Evolutionary conservation across 2,329 filamentous ascomycete species (phyloP).

Genomic region (Boeremia exigua): DNA sequence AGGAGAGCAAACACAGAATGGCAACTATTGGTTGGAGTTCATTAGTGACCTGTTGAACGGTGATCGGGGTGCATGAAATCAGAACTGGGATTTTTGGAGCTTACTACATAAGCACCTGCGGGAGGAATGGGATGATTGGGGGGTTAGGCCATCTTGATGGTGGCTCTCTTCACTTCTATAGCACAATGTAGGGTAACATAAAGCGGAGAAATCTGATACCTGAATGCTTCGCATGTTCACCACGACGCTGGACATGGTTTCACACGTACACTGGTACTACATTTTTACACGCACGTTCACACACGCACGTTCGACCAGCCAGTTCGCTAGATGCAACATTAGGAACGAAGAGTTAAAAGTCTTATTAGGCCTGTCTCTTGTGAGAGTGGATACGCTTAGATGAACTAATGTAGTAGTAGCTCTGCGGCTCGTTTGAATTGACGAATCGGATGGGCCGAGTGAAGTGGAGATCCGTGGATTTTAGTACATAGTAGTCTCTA

Average conservation of each 20-base stretch:
- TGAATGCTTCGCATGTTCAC: background rate
- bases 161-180: background rate
- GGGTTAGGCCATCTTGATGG: background rate
- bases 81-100: background rate
- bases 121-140: background rate
- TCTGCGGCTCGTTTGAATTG: too few relatives aligned
- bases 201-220: background rate
- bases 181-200: background rate
- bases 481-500: too few relatives aligned
- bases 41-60: background rate
- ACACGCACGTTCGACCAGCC: background rate
- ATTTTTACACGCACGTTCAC: background rate
- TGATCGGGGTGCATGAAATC: background rate
- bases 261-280: background rate
- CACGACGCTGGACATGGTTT: too few relatives aligned
- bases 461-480: too few relatives aligned
- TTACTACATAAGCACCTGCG: too few relatives aligned
- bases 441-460: too few relatives aligned
- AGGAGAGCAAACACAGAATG: background rate
- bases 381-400: too few relatives aligned
- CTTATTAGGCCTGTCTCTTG: too few relatives aligned
- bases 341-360: too few relatives aligned
- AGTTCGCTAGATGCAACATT: too few relatives aligned
- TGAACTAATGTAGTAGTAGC: too few relatives aligned
- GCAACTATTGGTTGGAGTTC: conserved; percentile 10